Evolutionary conservation across 371 early-diverging fungal species (phyloP), one percentile per base, ranked within the genome.

Genomic region (Apophysomyces ossiformis): DNA sequence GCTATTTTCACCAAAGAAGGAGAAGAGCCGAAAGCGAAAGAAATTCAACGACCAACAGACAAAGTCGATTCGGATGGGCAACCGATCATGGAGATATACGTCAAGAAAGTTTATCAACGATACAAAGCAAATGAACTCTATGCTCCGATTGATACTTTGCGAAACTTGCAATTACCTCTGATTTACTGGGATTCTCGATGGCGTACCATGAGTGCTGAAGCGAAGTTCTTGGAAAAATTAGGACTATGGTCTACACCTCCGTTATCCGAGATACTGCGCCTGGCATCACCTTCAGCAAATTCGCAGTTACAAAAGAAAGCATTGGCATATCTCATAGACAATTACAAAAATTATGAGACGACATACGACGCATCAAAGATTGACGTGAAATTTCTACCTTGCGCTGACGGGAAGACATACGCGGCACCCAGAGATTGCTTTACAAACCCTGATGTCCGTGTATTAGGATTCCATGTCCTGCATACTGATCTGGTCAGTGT

Each of bases 111-210:
- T 0, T 71, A 71, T 37, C 71, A 66, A 32, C 78, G 94, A 7
- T 93, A 85, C 66, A 78, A 80, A n/a, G 93, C 95, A 4, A 64
- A 69, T 11, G 86, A 93, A 9, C 81, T 96, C 39, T 93, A 87
- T 79, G 82, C 83, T 5, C 96, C 95, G 0, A 79, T 69, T 0
- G 92, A 91, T 13, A 82, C 76, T 5, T 73, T 91, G 2, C 75
- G 87, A 0, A 75, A 74, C 4, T 70, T 95, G 9, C 85, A 87
- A 0, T 60, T 94, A 7, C 92, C 93, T 1, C 59, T 92, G n/a
- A 75, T 96, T 36, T 81, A 83, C 44, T 94, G 94, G 95, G 82
- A 81, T 16, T 75, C 70, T 35, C 83, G 83, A 35, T 91, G 90
- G 90, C 75, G 79, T 37, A 32, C 74, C 0, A 43, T 66, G 0